Base-by-base conservation (phyloP, 768 basidiomycete genomes). In the Tricholoma flavovirens region DNA sequence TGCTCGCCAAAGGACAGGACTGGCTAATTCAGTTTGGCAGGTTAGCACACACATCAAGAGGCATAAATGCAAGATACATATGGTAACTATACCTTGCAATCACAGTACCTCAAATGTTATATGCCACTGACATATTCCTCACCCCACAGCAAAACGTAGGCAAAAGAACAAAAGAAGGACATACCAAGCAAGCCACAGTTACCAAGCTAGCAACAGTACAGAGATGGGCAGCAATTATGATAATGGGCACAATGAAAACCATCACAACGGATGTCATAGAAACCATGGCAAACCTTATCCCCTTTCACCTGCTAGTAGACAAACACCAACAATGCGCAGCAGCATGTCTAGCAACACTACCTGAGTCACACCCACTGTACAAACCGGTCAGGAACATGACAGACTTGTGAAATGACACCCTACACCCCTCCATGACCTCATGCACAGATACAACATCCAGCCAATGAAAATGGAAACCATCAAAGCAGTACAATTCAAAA, bases 31-130 rank as follows among this genome's bases (percentile, higher is more conserved):
- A 62, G 19, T 26, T 54, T 66, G 12, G 38, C 65, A 15, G 48
- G 57, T 15, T n/a, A 74, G 71, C 53, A 40, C 64, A 0, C 30
- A 62, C 1, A 60, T 67, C 0, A 62, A 60, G 0, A 35, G 33
- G 33, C 3, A 35, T 35, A 35, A 35, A 35, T 35, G 33, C 33
- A 49, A 69, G 2, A 69, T 70, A 0, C 64, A 63, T 22, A 70
- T 73, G 60, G 59, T 69, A 19, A 9, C 33, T 26, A 26, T 26
- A 26, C 24, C 24, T 26, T 5, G 2, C 24, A 26, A 26, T 26
- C 5, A 5, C 24, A 5, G 24, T 26, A 26, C 24, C 24, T 5
- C 24, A 5, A 26, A 26, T 26, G 24, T 5, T 26, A 26, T 75
- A 54, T 58, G 57, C 19, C 19, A 12, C n/a, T 29, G 51, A 58